phyloP scores from a whole-genome alignment of 352 stramenopile species.

The Globisporangium viniferum region DNA sequence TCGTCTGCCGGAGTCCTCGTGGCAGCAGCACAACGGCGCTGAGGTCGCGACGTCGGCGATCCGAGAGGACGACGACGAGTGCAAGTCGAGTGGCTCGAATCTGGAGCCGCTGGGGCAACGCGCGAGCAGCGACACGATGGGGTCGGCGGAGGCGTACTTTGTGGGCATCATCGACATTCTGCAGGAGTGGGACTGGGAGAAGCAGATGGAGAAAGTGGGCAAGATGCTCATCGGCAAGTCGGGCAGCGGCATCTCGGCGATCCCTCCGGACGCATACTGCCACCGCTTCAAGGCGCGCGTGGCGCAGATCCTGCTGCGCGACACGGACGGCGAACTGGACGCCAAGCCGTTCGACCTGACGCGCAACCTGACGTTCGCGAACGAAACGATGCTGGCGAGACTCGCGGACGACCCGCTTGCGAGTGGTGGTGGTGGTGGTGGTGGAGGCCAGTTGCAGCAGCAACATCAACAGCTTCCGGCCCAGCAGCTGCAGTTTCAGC shows the following conservation, averaged over 20 bases:
- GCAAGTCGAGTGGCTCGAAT: conserved; percentile 15
- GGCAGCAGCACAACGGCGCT: conserved; percentile 11
- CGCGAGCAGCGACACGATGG: conserved; percentile 10
- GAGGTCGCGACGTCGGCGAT: conserved; percentile 8
- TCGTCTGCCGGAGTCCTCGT: conserved; percentile 26
- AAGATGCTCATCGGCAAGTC: conserved; percentile 72
- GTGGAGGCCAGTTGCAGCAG: background rate
- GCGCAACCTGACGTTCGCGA: background rate
- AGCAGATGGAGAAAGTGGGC: conserved; percentile 69
- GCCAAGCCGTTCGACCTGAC: background rate
- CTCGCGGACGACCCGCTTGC: background rate
- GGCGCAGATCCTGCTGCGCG: conserved; percentile 38
- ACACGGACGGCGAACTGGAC: background rate
- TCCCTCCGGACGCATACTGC: conserved; percentile 61
- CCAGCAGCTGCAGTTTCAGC: background rate
- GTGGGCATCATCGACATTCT: conserved; percentile 86
- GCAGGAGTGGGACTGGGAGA: conserved; percentile 82
- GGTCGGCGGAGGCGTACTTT: conserved; percentile 64
- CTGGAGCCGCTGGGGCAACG: conserved; percentile 20
- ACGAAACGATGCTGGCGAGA: background rate
- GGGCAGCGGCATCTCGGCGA: conserved; percentile 58
- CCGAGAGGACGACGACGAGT: conserved; percentile 22
- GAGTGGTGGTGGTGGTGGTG: background rate
- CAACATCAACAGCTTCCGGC: background rate
- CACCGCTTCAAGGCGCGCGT: conserved; percentile 62